Percentiles rank a stretch among this genome's conserved stretches.
phyloP scores from a whole-genome alignment of 1,139 yeast genomes.

The Kazachstania sp. region DNA sequence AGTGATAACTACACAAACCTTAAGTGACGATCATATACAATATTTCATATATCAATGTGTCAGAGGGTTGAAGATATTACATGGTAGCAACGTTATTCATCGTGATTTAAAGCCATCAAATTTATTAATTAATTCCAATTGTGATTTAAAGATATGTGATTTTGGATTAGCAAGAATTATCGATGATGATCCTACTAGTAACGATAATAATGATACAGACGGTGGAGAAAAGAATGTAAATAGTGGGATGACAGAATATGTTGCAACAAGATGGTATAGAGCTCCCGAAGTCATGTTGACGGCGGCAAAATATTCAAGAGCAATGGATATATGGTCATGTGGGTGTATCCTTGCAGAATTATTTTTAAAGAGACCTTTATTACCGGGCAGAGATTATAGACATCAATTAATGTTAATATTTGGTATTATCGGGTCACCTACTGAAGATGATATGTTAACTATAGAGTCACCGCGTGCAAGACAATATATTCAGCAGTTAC shows the following conservation, averaged over 20 bases:
- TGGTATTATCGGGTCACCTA: slow-evolving; percentile 86
- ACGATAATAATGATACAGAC: neutral
- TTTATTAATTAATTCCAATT: slow-evolving; percentile 75
- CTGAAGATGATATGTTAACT: slow-evolving; percentile 67
- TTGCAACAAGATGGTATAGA: slow-evolving; percentile 95
- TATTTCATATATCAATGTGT: slow-evolving; percentile 86
- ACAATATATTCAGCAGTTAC: slow-evolving; percentile 71
- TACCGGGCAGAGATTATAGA: slow-evolving; percentile 92
- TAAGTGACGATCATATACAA: slow-evolving; percentile 88
- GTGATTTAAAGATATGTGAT: slow-evolving; percentile 91
- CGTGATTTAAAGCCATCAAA: slow-evolving; percentile 91
- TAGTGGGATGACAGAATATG: slow-evolving; percentile 81
- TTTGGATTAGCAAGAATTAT: slow-evolving; percentile 75
- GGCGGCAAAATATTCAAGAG: slow-evolving; percentile 85
- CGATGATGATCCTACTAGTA: slow-evolving; percentile 11
- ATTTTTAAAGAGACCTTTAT: slow-evolving; percentile 75
- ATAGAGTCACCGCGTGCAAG: slow-evolving; percentile 80
- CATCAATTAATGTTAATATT: slow-evolving; percentile 81
- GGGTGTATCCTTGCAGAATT: slow-evolving; percentile 95
- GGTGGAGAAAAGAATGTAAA: slow-evolving; percentile 29
- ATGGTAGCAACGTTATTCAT: slow-evolving; percentile 84
- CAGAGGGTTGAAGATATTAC: slow-evolving; percentile 84
- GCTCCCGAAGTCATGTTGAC: slow-evolving; percentile 98
- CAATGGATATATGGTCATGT: slow-evolving; percentile 94
- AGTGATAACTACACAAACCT: slow-evolving; percentile 75